Conservation (phyloP, 2,329 filamentous ascomycete genomes). For the Magnaporthiopsis poae region DNA sequence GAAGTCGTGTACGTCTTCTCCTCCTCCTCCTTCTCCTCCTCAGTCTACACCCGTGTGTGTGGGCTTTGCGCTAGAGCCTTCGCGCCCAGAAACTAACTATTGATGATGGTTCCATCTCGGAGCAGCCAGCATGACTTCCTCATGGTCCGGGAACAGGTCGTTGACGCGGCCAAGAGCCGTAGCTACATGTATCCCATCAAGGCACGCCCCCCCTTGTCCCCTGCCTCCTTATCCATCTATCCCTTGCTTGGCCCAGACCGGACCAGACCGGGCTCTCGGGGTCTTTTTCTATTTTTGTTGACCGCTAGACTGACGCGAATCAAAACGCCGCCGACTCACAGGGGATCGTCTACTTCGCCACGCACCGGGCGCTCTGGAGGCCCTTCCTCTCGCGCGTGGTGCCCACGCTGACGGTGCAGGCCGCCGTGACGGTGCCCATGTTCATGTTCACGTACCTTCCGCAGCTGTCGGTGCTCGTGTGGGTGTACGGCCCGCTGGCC, state of each 20-base stretch:
- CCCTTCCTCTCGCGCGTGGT: slow-evolving; percentile 45
- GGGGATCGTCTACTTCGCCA: slow-evolving; percentile 51
- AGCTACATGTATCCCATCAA: slow-evolving; percentile 82
- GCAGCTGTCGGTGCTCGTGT: slow-evolving; percentile 69
- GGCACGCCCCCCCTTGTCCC: slow-evolving; percentile 23
- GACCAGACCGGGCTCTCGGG: background rate
- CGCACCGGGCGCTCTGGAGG: slow-evolving; percentile 47
- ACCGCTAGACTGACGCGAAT: slow-evolving; percentile 2
- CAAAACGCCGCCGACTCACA: slow-evolving; percentile 19
- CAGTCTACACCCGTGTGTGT: too few relatives aligned
- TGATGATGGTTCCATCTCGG: background rate
- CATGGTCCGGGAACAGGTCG: slow-evolving; percentile 52
- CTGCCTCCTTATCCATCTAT: too few relatives aligned
- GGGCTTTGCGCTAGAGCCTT: background rate
- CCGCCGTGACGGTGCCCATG: slow-evolving; percentile 66
- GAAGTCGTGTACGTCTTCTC: slow-evolving; percentile 5
- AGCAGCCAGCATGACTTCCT: slow-evolving; percentile 59
- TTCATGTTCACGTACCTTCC: slow-evolving; percentile 81
- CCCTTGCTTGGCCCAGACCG: background rate
- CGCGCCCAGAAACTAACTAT: background rate
- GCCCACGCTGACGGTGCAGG: slow-evolving; percentile 59
- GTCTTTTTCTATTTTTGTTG: too few relatives aligned
- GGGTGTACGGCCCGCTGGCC: slow-evolving; percentile 75
- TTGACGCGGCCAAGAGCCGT: slow-evolving; percentile 62
- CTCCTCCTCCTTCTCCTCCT: too few relatives aligned